Conservation (phyloP, 805 yeast genomes). For the Cyberlindnera japonica region DNA sequence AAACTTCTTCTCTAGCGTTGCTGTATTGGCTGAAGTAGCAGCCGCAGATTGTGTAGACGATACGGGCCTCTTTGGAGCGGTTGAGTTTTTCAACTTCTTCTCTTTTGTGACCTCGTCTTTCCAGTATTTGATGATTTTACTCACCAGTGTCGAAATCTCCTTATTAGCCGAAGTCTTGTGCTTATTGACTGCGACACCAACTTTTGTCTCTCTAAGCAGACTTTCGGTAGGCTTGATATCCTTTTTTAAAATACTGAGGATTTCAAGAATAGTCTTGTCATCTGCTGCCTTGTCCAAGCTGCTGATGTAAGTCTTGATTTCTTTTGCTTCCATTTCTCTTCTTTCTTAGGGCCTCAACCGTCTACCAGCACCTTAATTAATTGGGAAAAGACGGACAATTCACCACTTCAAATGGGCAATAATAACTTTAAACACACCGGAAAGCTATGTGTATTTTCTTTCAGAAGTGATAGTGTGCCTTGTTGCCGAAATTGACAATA, state of each 20-base stretch:
- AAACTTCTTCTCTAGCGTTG: conserved; percentile 34
- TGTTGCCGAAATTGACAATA: no score
- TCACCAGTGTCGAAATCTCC: conserved; percentile 69
- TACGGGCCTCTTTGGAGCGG: conserved; percentile 8
- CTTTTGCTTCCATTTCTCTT: conserved; percentile 59
- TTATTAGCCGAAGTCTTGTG: conserved; percentile 63
- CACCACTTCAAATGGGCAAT: no score
- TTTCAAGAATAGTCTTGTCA: conserved; percentile 61
- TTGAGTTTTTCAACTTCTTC: conserved; percentile 32
- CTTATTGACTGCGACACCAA: conserved; percentile 95
- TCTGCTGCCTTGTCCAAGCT: conserved; percentile 70
- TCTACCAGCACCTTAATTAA: no score
- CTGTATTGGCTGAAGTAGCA: conserved; percentile 7
- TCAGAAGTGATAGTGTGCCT: no score
- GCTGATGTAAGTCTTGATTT: conserved; percentile 63
- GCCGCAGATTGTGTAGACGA: conserved; percentile 16
- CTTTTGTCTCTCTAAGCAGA: conserved; percentile 85
- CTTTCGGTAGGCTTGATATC: conserved; percentile 83
- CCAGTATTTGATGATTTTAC: conserved; percentile 83
- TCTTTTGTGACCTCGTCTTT: conserved; percentile 79
- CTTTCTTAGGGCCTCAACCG: no score
- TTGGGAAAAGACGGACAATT: no score
- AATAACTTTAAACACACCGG: no score
- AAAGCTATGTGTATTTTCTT: no score
- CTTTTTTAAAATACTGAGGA: conserved; percentile 59